phyloP scores from a whole-genome alignment of 768 basidiomycete genomes.

The Boletus reticulatus region DNA sequence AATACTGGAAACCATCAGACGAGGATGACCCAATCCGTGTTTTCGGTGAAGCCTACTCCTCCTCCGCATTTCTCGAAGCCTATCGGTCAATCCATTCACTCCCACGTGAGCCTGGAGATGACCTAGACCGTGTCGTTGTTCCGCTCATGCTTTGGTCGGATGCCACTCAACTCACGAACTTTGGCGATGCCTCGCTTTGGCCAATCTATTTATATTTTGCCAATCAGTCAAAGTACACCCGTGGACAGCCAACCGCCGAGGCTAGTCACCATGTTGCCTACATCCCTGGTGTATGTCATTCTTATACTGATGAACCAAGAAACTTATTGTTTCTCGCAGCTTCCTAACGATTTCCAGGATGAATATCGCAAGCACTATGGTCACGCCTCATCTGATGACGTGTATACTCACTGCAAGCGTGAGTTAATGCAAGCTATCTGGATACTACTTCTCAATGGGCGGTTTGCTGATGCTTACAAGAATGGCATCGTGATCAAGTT shows the following conservation, averaged over 20 bases:
- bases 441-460: constrained; percentile 12
- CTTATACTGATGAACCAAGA: too few species aligned
- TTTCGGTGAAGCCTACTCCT: background rate
- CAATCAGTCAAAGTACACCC: background rate
- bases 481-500: constrained; percentile 15
- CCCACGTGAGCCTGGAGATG: background rate
- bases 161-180: background rate
- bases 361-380: accelerated
- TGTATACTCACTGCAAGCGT: constrained; percentile 15
- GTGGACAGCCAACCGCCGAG: background rate
- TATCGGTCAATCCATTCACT: background rate
- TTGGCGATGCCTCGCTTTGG: background rate
- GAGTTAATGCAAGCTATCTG: constrained; percentile 20
- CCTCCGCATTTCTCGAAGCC: background rate
- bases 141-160: background rate
- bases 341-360: background rate
- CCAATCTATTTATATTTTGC: background rate
- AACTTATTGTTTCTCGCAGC: background rate
- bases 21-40: background rate
- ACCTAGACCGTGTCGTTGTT: background rate
- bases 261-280: background rate
- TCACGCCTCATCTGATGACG: accelerated
- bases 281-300: background rate
- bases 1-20: background rate
- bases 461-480: constrained; percentile 12